Conservation (phyloP, 2,329 filamentous ascomycete genomes). For the Ceratocystis huliohia region DNA sequence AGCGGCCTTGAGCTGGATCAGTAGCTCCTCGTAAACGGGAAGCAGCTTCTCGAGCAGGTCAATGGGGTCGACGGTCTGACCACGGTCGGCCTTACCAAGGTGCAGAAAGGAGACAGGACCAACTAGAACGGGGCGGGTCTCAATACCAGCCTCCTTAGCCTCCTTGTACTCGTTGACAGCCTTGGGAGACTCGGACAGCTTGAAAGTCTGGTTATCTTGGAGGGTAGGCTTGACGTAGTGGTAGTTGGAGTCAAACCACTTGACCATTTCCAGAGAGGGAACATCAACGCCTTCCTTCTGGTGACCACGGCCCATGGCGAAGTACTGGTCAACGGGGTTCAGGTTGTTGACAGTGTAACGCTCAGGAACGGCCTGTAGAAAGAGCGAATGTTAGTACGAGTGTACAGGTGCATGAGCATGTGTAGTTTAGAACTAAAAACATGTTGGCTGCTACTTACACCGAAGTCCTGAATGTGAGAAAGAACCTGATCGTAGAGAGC, state of each 20-base stretch:
- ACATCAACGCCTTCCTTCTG: conserved; percentile 92
- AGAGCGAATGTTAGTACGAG: conserved; percentile 17
- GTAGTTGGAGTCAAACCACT: conserved; percentile 99
- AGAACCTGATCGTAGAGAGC: conserved; percentile 97
- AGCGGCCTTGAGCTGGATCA: conserved; percentile 85
- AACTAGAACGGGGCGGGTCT: conserved; percentile 84
- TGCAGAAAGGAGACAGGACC: conserved; percentile 96
- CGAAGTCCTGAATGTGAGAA: conserved; percentile 95
- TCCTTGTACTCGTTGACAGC: conserved; percentile 88
- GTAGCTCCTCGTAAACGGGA: conserved; percentile 86
- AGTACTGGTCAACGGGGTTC: conserved; percentile 87
- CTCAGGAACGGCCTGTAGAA: conserved; percentile 65
- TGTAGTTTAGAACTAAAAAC: conserved; percentile 7
- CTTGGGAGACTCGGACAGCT: conserved; percentile 77
- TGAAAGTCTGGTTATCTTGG: conserved; percentile 94
- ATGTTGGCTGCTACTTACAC: conserved; percentile 45
- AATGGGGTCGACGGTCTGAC: conserved; percentile 83
- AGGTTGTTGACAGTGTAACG: conserved; percentile 87
- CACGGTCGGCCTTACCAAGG: conserved; percentile 96
- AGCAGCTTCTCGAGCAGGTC: conserved; percentile 85
- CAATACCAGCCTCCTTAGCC: conserved; percentile 92
- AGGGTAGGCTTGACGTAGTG: conserved; percentile 99
- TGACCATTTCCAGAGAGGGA: conserved; percentile 94
- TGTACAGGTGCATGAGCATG: not conserved
- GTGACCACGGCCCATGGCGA: conserved; percentile 98